phyloP scores from a whole-genome alignment of 1,139 yeast species.

The Kluyveromyces sp. region DNA sequence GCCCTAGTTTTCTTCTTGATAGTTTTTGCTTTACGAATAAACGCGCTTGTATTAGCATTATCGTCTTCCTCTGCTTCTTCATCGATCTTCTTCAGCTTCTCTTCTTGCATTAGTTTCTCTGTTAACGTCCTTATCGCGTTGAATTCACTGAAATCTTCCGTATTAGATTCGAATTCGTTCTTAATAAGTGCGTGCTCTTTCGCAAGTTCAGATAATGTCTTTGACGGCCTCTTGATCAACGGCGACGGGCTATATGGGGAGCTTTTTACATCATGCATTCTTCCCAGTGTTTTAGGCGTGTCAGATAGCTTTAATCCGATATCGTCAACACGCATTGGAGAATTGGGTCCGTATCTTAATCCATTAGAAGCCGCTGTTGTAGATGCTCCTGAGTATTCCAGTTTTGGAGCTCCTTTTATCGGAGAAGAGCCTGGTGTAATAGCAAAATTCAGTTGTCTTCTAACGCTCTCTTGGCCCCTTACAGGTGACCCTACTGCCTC shows the following conservation, averaged over 20 bases:
- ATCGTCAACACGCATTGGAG: conserved; percentile 23
- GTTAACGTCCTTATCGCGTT: conserved; percentile 1
- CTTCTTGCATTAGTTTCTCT: conserved; percentile 4
- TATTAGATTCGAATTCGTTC: conserved; percentile 15
- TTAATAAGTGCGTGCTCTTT: conserved; percentile 20
- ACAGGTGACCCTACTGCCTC: not conserved
- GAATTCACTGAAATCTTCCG: conserved; percentile 6
- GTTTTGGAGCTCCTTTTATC: conserved; percentile 5
- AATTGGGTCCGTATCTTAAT: conserved; percentile 25
- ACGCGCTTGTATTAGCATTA: conserved; percentile 7
- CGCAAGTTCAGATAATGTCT: conserved; percentile 22
- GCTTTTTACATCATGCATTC: conserved; percentile 1
- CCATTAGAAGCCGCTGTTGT: not conserved
- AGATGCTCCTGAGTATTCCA: not conserved
- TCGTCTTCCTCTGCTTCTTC: conserved; percentile 7
- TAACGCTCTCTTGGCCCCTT: conserved; percentile 6
- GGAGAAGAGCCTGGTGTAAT: conserved; percentile 16
- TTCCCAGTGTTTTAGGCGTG: conserved; percentile 12
- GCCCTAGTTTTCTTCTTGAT: conserved; percentile 7
- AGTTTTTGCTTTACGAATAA: conserved; percentile 4
- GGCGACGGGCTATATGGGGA: conserved; percentile 25
- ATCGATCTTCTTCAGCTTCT: conserved; percentile 7
- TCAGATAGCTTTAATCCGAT: conserved; percentile 6
- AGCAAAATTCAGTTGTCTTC: conserved; percentile 13
- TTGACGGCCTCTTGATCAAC: conserved; percentile 23